phyloP scores from a whole-genome alignment of 2,329 filamentous ascomycete species.

The Alternaria burnsii region DNA sequence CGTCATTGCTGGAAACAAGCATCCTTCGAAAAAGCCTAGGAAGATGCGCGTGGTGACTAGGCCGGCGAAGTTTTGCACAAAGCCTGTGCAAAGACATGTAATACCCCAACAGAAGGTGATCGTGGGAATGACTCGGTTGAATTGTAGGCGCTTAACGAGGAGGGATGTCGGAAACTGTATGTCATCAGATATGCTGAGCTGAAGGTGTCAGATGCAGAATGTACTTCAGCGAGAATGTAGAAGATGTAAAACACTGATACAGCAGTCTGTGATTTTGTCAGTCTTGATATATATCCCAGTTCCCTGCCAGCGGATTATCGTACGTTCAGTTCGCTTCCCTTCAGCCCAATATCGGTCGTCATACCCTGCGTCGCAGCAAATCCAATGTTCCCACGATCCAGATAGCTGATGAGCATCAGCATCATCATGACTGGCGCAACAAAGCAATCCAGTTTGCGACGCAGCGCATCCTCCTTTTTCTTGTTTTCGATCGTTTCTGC shows the following conservation, averaged over 20 bases:
- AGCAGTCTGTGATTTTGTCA: constrained; percentile 30
- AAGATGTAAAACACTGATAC: constrained; percentile 50
- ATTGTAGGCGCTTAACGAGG: constrained; percentile 45
- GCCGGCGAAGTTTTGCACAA: constrained; percentile 32
- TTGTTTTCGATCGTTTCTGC: constrained; percentile 20
- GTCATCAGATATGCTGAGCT: not conserved
- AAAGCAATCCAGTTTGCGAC: constrained; percentile 44
- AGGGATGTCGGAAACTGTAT: constrained; percentile 44
- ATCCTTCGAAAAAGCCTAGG: constrained; percentile 45
- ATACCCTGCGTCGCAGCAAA: constrained; percentile 49
- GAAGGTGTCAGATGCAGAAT: not conserved
- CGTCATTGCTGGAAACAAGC: constrained; percentile 45
- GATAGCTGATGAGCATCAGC: constrained; percentile 46
- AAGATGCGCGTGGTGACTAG: constrained; percentile 33
- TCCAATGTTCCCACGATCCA: constrained; percentile 48
- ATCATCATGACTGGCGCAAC: constrained; percentile 50
- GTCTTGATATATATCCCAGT: not conserved
- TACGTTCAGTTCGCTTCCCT: constrained; percentile 40
- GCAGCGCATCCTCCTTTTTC: constrained; percentile 39
- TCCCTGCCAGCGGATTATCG: not conserved
- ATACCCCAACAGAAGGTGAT: constrained; percentile 66
- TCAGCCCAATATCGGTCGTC: constrained; percentile 38
- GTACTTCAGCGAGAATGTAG: constrained; percentile 46
- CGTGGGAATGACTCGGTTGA: constrained; percentile 43
- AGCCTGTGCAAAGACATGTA: constrained; percentile 39